phyloP scores from a whole-genome alignment of 148 eudicot species.

The Gaultheria prostrata region DNA sequence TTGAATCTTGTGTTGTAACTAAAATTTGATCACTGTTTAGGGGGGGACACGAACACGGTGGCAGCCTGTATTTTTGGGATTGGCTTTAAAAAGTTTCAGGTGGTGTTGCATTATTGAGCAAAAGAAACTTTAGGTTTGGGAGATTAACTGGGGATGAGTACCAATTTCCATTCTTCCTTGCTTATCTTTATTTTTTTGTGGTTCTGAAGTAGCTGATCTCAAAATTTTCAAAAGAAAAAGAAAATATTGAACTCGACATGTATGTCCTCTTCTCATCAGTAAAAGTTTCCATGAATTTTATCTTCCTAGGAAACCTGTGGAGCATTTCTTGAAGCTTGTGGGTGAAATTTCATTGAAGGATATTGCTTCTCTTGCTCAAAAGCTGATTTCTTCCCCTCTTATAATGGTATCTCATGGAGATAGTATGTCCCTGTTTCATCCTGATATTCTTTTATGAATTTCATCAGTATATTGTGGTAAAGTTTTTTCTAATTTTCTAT shows the following conservation, averaged over 20 bases:
- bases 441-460: neutral
- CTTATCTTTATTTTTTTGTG: neutral
- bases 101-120: neutral
- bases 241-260: neutral
- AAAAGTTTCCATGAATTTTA: slow-evolving; percentile 5
- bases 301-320: slow-evolving; percentile 67
- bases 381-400: slow-evolving; percentile 78
- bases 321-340: slow-evolving; percentile 59
- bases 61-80: neutral
- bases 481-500: slow-evolving; percentile 8
- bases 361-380: slow-evolving; percentile 53
- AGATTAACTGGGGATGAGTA: neutral
- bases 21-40: neutral
- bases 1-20: neutral
- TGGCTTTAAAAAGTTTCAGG: neutral
- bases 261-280: slow-evolving; percentile 3
- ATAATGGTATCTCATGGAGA: slow-evolving; percentile 90
- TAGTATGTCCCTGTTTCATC: slow-evolving; percentile 43
- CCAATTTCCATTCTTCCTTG: neutral
- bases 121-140: neutral
- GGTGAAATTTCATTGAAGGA: slow-evolving; percentile 66
- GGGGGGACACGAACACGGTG: neutral
- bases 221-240: too few relatives aligned
- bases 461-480: neutral
- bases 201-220: neutral